Evolutionary conservation across 2,329 filamentous ascomycete genomes (phyloP), one percentile per base, ranked within the genome.

Genomic region (Trichoderma koningiopsis): DNA sequence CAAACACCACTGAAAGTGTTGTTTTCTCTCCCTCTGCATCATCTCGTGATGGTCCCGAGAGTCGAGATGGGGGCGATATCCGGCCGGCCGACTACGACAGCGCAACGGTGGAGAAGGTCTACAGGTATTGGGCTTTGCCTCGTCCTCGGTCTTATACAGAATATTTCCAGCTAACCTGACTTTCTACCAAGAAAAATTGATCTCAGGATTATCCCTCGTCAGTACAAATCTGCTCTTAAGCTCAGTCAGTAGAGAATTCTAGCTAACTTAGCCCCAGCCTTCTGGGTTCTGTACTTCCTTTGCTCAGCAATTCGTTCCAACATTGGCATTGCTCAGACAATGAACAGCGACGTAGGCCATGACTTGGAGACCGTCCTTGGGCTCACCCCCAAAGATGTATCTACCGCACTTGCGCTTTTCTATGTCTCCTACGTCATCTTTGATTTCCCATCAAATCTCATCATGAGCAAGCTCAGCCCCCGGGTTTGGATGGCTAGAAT

Each of bases 341-440:
- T 97, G 94, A 97, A 97, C 81, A 81, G 80, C 35, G 81, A 85
- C 22, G 81, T 86, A 53, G 85, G 87, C 40, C 93, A 97, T 77
- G 91, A 96, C 76, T 87, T 97, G n/a, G 87, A 87, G 73, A 87
- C 88, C 2, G 86, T 91, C 47, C 86, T 97, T 62, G 77, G 88
- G 70, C 82, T 97, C 72, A 89, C 88, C 0, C 81, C 90, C 11
- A 92, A 91, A 74, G 91, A 97, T 79, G 89, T 93, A 19, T 96
- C 93, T 0, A 94, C 92, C 0, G 93, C 92, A 60, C 83, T 97
- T 49, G 92, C 94, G 4, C 84, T 97, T 19, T 97, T 97, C 83
- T 97, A 97, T 77, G 93, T 97, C 71, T 90, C 92, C 76, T 97
- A 97, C 80, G 93, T 97, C 70, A 81, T 97, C 66, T 96, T 97